Evolutionary conservation across 495 filamentous ascomycete genomes (phyloP), one percentile per base, ranked within the genome.

Genomic region (Cetradonia linearis): DNA sequence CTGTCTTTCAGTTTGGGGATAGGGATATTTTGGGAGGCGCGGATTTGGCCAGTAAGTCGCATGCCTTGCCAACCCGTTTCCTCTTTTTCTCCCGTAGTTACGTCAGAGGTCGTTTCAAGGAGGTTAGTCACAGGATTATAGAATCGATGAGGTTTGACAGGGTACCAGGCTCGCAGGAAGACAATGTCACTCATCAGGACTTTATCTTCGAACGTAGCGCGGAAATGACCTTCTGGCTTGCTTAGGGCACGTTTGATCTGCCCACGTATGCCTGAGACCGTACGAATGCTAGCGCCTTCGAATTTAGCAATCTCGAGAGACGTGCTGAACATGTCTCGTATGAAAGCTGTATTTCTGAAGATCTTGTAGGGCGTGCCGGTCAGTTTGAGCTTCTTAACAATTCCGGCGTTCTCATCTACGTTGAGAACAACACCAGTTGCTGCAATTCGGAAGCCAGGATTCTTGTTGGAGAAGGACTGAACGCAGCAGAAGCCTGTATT

Each of bases 261-360:
- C 64, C 93, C 93, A 23, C 93, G 80, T 64, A 98, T 85, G 40
- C 93, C 94, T 5, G 91, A 96, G 30, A 98, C 93, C 1, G 93
- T 98, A 59, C 89, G 87, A 72, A 98, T 92, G 49, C 86, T 83
- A 11, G 93, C 93, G 40, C 93, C 94, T 75, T 97, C 93, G 67
- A 98, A 97, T 73, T 97, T 97, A 70, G 93, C 92, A 60, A 97
- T 90, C 70, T 98, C 93, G 16, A 98, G 80, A 0, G 88, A 76
- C 1, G 85, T 85, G 67, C 81, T 91, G 78, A 98, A 98, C 93
- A 98, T 98, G 71, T 96, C 89, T 70, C 91, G 92, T 77, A 98
- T 93, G 73, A 98, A 97, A 20, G 93, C 90, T 0, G 93, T 98
- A 74, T 98, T 98, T 70, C 94, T 94, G 81, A 96, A 98, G 72